Evolutionary conservation across 106 monocot species (phyloP).

Genomic region (Alisma plantagoaquatica): DNA sequence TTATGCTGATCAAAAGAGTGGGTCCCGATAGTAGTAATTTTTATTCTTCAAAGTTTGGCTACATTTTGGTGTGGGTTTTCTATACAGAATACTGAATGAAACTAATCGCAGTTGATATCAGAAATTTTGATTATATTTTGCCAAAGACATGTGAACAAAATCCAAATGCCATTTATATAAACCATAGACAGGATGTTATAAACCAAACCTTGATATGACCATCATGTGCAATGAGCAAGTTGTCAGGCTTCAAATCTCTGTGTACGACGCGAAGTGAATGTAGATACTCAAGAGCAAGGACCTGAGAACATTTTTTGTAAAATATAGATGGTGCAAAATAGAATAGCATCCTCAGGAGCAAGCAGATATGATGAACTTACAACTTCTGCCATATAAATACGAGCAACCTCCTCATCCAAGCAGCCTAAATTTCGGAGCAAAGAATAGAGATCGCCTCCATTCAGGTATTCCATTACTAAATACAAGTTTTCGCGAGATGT

Average conservation of each 20-base stretch:
- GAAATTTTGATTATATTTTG: no score
- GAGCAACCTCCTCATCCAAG: conserved; percentile 92
- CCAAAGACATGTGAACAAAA: no score
- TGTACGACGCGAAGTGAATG: conserved; percentile 90
- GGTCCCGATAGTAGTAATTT: no score
- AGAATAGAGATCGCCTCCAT: conserved; percentile 95
- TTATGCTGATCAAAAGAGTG: no score
- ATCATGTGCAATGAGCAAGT: conserved; percentile 91
- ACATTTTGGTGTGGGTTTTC: no score
- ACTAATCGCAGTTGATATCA: no score
- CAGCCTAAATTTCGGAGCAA: conserved; percentile 92
- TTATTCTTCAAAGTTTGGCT: no score
- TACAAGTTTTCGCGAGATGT: conserved; percentile 94
- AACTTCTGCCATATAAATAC: conserved; percentile 96
- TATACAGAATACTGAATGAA: no score
- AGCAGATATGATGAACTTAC: conserved; percentile 33
- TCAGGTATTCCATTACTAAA: conserved; percentile 99
- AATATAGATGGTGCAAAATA: neutral
- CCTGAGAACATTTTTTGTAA: conserved; percentile 25
- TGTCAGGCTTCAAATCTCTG: conserved; percentile 97
- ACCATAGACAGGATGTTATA: no score
- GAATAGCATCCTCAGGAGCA: neutral
- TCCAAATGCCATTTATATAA: no score
- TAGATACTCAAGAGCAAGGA: conserved; percentile 96
- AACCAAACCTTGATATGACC: conserved; percentile 86